Evolutionary conservation across 176 grass and related monocot genomes (phyloP), one percentile per base, ranked within the genome.

Genomic region (Bothriochloa decipiens): DNA sequence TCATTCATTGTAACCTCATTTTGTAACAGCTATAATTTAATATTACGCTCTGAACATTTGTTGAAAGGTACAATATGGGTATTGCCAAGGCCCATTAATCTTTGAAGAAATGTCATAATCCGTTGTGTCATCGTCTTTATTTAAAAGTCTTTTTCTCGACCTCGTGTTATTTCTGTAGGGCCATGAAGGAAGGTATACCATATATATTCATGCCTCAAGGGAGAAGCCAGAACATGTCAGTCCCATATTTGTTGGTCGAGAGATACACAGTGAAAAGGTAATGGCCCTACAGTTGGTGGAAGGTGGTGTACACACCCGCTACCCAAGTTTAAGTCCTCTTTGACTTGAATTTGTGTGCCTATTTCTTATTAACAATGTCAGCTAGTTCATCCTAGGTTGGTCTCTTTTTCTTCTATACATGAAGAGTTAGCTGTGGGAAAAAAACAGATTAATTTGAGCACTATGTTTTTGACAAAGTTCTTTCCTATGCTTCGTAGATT

Each of bases 201-300:
- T 98, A 83, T 98, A 95, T 87, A 72, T 95, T 72, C 95, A 98
- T 49, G 91, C 92, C 81, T 98, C 95, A 73, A 85, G 91, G 87
- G 87, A 95, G 76, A 95, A 90, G 47, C 91, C 92, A 55, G 89
- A 86, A 58, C 95, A 91, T 90, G 85, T 65, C 79, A 98, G 96
- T 84, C 89, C 86, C 50, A 75, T 98, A 61, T 98, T 98, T 90
- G 68, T 83, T 91, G 95, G 77, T 65, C 84, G 86, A 67, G 95
- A 98, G 16, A 80, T 98, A 88, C 95, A 68, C 67, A 93, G 95
- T 88, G 95, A 89, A 32, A 98, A 91, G 95, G 95, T 98, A 85
- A 69, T 45, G 27, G 52, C 70, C 8, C 26, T 47, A 47, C 26
- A 65, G 11, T 26, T 65, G 25, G 11, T 64, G 4, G 62, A 25